Evolutionary conservation across 129 eudicot species (phyloP).

Genomic region (Erigeron canadensis): DNA sequence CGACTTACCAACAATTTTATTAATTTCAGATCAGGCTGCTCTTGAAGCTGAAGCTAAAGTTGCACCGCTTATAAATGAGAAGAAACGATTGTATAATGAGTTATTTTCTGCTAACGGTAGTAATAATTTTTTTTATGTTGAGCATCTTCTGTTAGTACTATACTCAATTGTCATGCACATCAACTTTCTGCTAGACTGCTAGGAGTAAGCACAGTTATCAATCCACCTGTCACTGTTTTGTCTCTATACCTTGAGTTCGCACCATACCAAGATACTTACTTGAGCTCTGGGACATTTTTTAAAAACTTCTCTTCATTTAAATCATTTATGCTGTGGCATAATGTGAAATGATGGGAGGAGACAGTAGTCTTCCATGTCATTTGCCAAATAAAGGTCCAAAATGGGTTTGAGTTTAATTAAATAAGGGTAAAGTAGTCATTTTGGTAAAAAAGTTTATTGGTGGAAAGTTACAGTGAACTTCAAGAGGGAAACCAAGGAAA

Average conservation of each 20-base stretch:
- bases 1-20: conserved; percentile 20
- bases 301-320: neutral
- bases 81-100: conserved; percentile 75
- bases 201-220: conserved; percentile 2
- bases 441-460: neutral
- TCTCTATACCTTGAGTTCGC: neutral
- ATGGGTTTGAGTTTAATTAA: conserved; percentile 1
- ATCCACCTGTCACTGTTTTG: neutral
- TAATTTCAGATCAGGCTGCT: conserved; percentile 88
- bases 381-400: conserved; percentile 12
- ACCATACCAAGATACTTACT: conserved; percentile 18
- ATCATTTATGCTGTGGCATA: neutral
- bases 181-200: conserved; percentile 9
- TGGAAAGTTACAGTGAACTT: neutral
- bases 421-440: neutral
- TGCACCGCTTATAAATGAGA: conserved; percentile 74
- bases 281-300: conserved; percentile 2
- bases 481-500: conserved; percentile 5
- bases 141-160: neutral
- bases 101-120: conserved; percentile 89
- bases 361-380: neutral
- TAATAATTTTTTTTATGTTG: conserved; percentile 16
- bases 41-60: conserved; percentile 90
- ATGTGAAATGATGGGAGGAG: neutral
- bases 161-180: neutral